phyloP scores from a whole-genome alignment of 441 rosid species.

The Melastoma candidum region DNA sequence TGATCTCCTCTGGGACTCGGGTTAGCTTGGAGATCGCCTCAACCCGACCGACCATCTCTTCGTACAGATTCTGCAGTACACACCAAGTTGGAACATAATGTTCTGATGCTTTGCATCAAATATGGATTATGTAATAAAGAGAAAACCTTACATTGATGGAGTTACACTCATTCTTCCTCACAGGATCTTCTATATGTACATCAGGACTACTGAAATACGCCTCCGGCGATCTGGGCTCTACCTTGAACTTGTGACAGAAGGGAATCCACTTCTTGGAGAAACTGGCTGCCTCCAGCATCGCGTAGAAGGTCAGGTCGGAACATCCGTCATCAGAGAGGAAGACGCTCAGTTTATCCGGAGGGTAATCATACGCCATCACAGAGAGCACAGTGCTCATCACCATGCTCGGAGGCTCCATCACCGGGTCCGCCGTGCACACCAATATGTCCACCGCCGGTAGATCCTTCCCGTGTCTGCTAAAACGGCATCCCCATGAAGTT shows the following conservation, averaged over 20 bases:
- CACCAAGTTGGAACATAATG: not conserved
- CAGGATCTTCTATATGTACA: not conserved
- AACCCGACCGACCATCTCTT: slow-evolving; percentile 16
- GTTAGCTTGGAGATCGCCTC: slow-evolving; percentile 7
- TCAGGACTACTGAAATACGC: slow-evolving; percentile 4
- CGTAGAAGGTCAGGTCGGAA: slow-evolving; percentile 11
- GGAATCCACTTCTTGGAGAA: slow-evolving; percentile 14
- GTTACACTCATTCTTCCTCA: slow-evolving; percentile 1
- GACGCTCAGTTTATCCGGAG: slow-evolving; percentile 8
- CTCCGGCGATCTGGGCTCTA: slow-evolving; percentile 12
- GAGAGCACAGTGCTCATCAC: slow-evolving; percentile 12
- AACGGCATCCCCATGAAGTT: too few relatives aligned
- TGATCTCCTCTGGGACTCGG: slow-evolving; percentile 3
- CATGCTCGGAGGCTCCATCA: slow-evolving; percentile 15
- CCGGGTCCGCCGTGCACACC: slow-evolving; percentile 18
- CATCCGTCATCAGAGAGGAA: slow-evolving; percentile 15
- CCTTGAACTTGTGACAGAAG: slow-evolving; percentile 9
- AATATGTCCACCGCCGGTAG: slow-evolving; percentile 9
- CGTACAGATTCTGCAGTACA: slow-evolving; percentile 9
- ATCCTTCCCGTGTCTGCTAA: too few relatives aligned
- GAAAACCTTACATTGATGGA: slow-evolving; percentile 1
- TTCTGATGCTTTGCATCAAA: not conserved
- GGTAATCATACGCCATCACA: slow-evolving; percentile 13
- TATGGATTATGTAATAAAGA: not conserved
- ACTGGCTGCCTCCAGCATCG: slow-evolving; percentile 7